A percentile compares a stretch with the other conserved stretches of the same genome.
Conservation (phyloP, 2,329 filamentous ascomycete species). For the Parastagonospora nodorum region DNA sequence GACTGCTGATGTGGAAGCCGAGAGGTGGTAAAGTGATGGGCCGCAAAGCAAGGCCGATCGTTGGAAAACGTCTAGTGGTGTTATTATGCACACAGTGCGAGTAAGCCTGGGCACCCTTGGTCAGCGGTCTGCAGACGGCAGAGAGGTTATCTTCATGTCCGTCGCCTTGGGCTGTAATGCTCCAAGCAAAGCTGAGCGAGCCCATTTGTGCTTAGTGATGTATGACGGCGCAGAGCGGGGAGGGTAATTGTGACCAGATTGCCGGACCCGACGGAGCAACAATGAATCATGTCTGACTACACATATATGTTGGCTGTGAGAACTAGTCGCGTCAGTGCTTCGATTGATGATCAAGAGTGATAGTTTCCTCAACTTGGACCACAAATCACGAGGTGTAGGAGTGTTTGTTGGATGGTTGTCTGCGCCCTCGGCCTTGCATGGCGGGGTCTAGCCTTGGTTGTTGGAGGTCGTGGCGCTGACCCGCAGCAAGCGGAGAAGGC, state of each 20-base stretch:
- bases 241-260: constrained; percentile 1
- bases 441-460: constrained; percentile 1
- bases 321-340: constrained; percentile 15
- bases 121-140: too few species aligned
- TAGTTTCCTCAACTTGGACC: neutral
- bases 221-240: constrained; percentile 6
- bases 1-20: too few species aligned
- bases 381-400: neutral
- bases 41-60: too few species aligned
- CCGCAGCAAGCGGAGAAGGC: constrained; percentile 14
- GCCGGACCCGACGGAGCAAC: constrained; percentile 11
- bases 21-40: too few species aligned
- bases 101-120: too few species aligned
- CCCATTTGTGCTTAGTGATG: constrained; percentile 9
- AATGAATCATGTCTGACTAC: constrained; percentile 11
- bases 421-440: constrained; percentile 27
- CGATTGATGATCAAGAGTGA: constrained; percentile 9
- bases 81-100: too few species aligned
- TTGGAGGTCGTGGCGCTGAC: constrained; percentile 13
- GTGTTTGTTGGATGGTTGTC: constrained; percentile 12
- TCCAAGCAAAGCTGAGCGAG: too few species aligned
- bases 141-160: too few species aligned
- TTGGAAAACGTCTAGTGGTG: too few species aligned
- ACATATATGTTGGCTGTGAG: constrained; percentile 9
- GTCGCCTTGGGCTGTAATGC: too few species aligned